A percentile compares a stretch with the other conserved stretches of the same genome.
These are phyloP conservation scores for Backusella tarrabulga DNA, from an alignment of 192 early-diverging fungal genomes.

Conservation along the genomic window DNA sequence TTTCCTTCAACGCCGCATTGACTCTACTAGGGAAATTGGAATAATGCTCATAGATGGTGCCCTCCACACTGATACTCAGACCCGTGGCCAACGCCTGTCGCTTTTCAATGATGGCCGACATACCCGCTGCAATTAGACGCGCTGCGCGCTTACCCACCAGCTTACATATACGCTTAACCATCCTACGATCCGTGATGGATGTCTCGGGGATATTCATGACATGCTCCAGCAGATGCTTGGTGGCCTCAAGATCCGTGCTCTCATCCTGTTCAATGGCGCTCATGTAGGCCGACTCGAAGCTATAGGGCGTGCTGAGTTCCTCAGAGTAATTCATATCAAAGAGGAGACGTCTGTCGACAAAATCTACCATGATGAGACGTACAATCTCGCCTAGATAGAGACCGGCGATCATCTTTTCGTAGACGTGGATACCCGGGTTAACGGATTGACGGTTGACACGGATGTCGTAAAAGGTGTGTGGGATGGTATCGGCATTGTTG, in stretches of 20 bases:
- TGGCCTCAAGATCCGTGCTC: constrained; percentile 60
- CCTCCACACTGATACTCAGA: constrained; percentile 47
- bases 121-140: constrained; percentile 68
- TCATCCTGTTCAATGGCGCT: constrained; percentile 69
- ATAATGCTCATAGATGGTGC: constrained; percentile 62
- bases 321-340: constrained; percentile 63
- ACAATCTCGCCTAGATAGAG: constrained; percentile 91
- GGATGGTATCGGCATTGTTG: constrained; percentile 66
- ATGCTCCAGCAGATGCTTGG: constrained; percentile 69
- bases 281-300: constrained; percentile 77
- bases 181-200: constrained; percentile 73
- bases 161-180: constrained; percentile 75
- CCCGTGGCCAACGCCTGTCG: constrained; percentile 24
- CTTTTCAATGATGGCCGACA: constrained; percentile 64
- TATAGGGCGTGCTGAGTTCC: constrained; percentile 62
- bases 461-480: constrained; percentile 80
- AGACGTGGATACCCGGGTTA: constrained; percentile 78
- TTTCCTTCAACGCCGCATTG: constrained; percentile 14
- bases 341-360: constrained; percentile 77
- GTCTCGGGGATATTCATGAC: constrained; percentile 63
- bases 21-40: constrained; percentile 43
- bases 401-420: constrained; percentile 94
- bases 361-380: constrained; percentile 72
- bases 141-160: constrained; percentile 83
- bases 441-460: constrained; percentile 73